These are phyloP conservation scores for Colletotrichum navitas DNA, from an alignment of 2,329 filamentous ascomycete species.

Conservation along the genomic window DNA sequence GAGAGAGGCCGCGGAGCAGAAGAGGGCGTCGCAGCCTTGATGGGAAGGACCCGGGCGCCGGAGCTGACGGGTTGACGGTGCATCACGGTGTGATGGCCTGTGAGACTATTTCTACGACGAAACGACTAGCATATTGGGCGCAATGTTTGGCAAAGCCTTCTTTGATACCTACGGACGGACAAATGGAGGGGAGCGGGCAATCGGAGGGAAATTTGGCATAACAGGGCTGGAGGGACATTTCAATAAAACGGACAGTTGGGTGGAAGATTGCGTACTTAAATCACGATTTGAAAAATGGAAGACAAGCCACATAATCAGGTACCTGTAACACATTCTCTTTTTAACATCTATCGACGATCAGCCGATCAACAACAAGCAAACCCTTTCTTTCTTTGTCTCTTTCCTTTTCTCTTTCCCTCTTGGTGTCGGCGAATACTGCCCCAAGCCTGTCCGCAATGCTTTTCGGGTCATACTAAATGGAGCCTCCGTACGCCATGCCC, in stretches of 20 bases:
- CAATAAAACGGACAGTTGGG: background rate
- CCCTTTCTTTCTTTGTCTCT: background rate
- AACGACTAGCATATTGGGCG: conserved; percentile 31
- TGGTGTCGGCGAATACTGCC: background rate
- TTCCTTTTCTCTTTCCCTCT: background rate
- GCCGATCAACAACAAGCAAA: background rate
- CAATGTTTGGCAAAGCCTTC: conserved; percentile 3
- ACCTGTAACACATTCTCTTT: background rate
- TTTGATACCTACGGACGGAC: conserved; percentile 22
- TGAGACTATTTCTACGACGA: conserved; percentile 25
- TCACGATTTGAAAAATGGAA: background rate
- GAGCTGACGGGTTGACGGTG: conserved; percentile 15
- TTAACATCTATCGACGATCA: background rate
- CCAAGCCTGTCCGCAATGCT: conserved; percentile 13
- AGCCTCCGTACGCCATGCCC: conserved; percentile 34
- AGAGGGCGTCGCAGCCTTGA: conserved; percentile 13
- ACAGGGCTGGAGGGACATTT: background rate
- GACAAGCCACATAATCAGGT: background rate
- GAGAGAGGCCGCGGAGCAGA: conserved; percentile 16
- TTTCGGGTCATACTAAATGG: conserved; percentile 26
- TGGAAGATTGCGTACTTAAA: background rate
- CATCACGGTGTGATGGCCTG: conserved; percentile 12
- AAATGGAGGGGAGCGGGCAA: background rate
- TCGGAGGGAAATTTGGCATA: conserved; percentile 10
- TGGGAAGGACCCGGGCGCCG: background rate